Evolutionary conservation across 1,139 yeast genomes (phyloP), one percentile per base, ranked within the genome.

Genomic region (Wickerhamiella infanticola): DNA sequence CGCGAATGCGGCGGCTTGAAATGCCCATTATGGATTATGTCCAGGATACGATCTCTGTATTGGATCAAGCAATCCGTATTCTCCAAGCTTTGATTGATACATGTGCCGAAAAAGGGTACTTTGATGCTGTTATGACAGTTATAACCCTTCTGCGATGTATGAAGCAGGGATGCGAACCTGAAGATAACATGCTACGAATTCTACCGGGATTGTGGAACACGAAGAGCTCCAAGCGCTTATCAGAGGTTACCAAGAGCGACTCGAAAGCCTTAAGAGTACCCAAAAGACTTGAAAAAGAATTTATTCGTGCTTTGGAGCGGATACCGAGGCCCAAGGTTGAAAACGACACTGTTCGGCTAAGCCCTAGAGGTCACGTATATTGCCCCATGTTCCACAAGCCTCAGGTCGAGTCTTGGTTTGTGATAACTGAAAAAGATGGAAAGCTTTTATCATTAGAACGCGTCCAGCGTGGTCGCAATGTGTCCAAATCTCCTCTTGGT

Each of bases 401-500:
- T 1, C 99, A 93, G 63, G 80, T 88, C 56, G 98, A 90, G 60
- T 77, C 94, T 0, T 93, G 98, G 98, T 84, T 90, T 61, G 72
- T 81, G 7, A 73, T 88, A 44, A 63, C 80, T 6, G 73, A 76
- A 53, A 73, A 77, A 18, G 52, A 48, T 7, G 62, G 55, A 24
- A 44, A 43, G 7, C 45, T 60, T 2, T 40, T 50, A 13, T 53
- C 56, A 1, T 48, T 60, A 4, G 54, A 59, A 35, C 52, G 63
- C 26, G 51, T 52, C 11, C 55, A 52, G 41, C 43, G 49, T 7
- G 35, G 40, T 3, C 39, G 45, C 18, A 40, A 29, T 5, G 39
- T 55, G 24, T 47, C 51, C 8, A 45, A 42, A 5, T 46, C 49
- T 3, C 26, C 44, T 3, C 42, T 44, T 3, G 52, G 52, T 9